Percentiles rank a stretch among this genome's conserved stretches.
These are phyloP conservation scores for Macrocybe gigantea DNA, from an alignment of 768 basidiomycete genomes.

Conservation along the genomic window DNA sequence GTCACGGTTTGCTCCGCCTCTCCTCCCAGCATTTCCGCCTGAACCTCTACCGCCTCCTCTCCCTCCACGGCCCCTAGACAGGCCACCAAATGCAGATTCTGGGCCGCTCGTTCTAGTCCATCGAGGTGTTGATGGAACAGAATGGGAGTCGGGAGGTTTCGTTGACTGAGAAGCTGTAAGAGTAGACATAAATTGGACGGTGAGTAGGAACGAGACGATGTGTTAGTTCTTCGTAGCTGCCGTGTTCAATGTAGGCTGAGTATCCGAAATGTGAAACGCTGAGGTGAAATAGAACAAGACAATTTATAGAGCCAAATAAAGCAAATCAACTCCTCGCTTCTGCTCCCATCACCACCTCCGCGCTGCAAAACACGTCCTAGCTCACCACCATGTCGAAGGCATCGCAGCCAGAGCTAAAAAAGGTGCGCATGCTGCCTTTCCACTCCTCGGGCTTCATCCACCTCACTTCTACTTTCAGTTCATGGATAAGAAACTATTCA, in stretches of 20 bases:
- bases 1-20: conserved; percentile 15
- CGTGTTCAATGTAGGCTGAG: too few species aligned
- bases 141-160: conserved; percentile 14
- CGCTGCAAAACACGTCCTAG: conserved; percentile 31
- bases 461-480: conserved; percentile 47
- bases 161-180: conserved; percentile 8
- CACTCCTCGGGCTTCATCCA: conserved; percentile 4
- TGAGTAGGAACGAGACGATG: too few species aligned
- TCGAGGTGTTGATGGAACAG: conserved; percentile 22
- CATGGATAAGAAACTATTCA: conserved; percentile 97
- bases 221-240: too few species aligned
- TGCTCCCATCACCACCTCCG: too few species aligned
- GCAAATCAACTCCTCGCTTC: too few species aligned
- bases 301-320: too few species aligned
- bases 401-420: conserved; percentile 96
- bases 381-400: conserved; percentile 76
- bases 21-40: conserved; percentile 30
- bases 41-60: conserved; percentile 24
- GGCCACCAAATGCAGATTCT: conserved; percentile 41
- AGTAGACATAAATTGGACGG: too few species aligned
- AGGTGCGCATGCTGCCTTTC: conserved; percentile 46
- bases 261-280: too few species aligned
- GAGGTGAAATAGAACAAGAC: too few species aligned
- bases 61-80: conserved; percentile 13
- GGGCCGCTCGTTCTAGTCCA: conserved; percentile 44